Evolutionary conservation across 495 filamentous ascomycete species (phyloP), one percentile per base, ranked within the genome.

Genomic region (Acidomyces sp.): DNA sequence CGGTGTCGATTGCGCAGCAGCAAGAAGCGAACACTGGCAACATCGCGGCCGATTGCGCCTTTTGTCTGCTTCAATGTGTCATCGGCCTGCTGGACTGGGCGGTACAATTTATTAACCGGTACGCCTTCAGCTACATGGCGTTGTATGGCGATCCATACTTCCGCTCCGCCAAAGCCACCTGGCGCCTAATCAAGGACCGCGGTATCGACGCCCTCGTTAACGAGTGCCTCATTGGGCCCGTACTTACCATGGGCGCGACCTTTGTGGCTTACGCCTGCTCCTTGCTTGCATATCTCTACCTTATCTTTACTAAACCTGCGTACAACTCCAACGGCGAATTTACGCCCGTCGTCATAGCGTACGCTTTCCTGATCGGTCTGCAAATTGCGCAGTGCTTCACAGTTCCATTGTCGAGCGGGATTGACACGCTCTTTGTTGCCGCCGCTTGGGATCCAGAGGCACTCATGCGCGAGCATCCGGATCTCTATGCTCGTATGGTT

Each of bases 301-400:
- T 94, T 37, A 64, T 81, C 52, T 81, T 72, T 58, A 93, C 87
- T 6, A 56, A 71, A 2, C 88, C 87, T 0, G 60, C 67, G 0
- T 93, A 93, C 64, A 94, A 94, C 59, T 28, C 45, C 2, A 65
- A 65, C 26, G 78, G 79, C 17, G 61, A 68, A 11, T 92, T 75
- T 55, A 87, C 76, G 36, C 72, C 78, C 42, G 77, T 88, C 9
- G 71, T 90, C 25, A 78, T 90, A 60, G 83, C 82, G 0, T 87
- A 87, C 54, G 59, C 81, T 0, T 92, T 92, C 62, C 59, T 92
- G 31, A 80, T 88, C 52, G 85, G 85, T 2, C 53, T 92, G 48
- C 85, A 96, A 61, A 78, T 94, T 46, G 80, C 77, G 53, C 81
- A 90, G 62, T 73, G 88, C 41, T 88, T 93, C 62, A 78, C 88